Evolutionary conservation across 169 alveolate genomes (phyloP).

Genomic region (Amoebophrya sp.): DNA sequence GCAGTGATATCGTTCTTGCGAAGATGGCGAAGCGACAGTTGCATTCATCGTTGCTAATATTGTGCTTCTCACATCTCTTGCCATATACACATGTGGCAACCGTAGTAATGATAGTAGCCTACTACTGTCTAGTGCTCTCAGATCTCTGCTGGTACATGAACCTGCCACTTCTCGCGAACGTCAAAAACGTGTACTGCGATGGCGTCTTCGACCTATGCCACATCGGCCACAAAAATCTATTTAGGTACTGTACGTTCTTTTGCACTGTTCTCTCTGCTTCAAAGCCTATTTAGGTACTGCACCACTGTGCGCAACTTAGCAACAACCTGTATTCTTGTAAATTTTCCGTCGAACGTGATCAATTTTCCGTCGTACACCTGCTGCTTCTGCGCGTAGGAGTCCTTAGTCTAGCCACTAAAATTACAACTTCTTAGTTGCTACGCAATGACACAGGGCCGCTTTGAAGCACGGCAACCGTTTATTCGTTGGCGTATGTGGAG

Average conservation of each 20-base stretch:
- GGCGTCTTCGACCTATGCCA: constrained; percentile 40
- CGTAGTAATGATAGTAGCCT: not conserved
- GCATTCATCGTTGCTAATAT: constrained; percentile 27
- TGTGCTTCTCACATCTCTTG: constrained; percentile 9
- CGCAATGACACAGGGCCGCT: not conserved
- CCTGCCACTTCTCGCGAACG: constrained; percentile 32
- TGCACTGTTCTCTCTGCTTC: too few species aligned
- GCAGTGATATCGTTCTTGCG: not conserved
- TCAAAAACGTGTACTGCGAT: constrained; percentile 33
- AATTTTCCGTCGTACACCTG: too few species aligned
- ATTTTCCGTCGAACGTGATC: too few species aligned
- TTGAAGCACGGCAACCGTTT: constrained; percentile 24
- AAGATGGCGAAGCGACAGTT: constrained; percentile 28
- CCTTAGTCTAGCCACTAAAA: too few species aligned
- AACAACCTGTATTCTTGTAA: too few species aligned
- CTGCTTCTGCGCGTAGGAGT: too few species aligned
- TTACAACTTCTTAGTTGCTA: too few species aligned
- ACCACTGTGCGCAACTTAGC: too few species aligned
- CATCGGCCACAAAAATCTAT: not conserved
- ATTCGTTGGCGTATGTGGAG: constrained; percentile 31
- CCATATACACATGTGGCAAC: not conserved
- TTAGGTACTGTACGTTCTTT: not conserved
- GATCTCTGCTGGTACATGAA: constrained; percentile 36
- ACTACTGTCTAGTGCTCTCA: not conserved
- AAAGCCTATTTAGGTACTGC: too few species aligned